These are phyloP conservation scores for Nepenthes gracilis DNA, from an alignment of 148 eudicot species.

Conservation along the genomic window DNA sequence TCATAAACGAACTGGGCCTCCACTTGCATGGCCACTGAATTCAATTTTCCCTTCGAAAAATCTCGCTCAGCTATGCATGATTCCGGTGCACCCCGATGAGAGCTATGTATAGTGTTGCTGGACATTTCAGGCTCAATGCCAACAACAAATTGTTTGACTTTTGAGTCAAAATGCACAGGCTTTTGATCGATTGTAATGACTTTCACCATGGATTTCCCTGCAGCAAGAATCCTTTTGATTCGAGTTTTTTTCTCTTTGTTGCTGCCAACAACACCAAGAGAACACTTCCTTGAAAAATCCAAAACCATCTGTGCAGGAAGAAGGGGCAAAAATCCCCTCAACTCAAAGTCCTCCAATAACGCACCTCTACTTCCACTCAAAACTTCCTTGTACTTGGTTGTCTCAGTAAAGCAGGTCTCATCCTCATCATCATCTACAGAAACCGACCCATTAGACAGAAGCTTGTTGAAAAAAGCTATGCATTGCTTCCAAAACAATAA, in stretches of 20 bases:
- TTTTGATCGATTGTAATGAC: constrained; percentile 39
- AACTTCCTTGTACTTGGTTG: constrained; percentile 46
- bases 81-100: constrained; percentile 10
- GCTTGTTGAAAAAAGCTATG: constrained; percentile 33
- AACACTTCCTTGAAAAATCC: constrained; percentile 40
- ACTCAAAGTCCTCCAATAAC: constrained; percentile 49
- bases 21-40: constrained; percentile 15
- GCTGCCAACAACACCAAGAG: constrained; percentile 25
- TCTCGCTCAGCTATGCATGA: constrained; percentile 7
- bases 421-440: constrained; percentile 30
- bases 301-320: constrained; percentile 44
- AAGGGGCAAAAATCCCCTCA: constrained; percentile 49
- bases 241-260: constrained; percentile 40
- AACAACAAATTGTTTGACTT: constrained; percentile 27
- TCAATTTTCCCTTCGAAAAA: constrained; percentile 7
- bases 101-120: constrained; percentile 9
- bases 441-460: constrained; percentile 21
- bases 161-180: constrained; percentile 26
- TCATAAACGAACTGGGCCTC: constrained; percentile 15
- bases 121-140: constrained; percentile 24
- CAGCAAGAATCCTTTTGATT: constrained; percentile 39
- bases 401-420: constrained; percentile 38
- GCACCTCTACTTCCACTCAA: constrained; percentile 34
- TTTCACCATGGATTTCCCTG: constrained; percentile 37
- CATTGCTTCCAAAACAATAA: constrained; percentile 42